Base-by-base conservation (phyloP, 2,329 filamentous ascomycete genomes). In the Periglandula ipomoeae region DNA sequence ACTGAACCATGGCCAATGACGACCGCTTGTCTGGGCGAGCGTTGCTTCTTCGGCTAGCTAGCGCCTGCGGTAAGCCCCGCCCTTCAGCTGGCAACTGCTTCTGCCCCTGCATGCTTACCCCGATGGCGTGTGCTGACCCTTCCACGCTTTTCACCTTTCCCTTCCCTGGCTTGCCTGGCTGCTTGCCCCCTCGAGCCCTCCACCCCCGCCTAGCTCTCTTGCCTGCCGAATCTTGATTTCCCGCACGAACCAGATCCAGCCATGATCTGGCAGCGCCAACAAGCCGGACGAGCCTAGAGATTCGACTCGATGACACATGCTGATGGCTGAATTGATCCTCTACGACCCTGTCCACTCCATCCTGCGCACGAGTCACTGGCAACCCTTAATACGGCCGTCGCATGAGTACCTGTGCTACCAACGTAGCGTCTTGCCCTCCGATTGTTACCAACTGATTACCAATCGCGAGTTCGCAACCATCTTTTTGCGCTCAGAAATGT, bases 201-300 rank as follows among this genome's bases (percentile, higher is more conserved):
- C 6, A 35, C 42, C 24, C n/a, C 17, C 39, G 34, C 32, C 46
- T 37, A 43, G 49, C 23, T 23, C 30, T 46, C 30, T 10, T n/a
- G 23, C 46, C 43, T 49, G 44, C 44, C 50, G 47, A 48, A 50
- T 52, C 50, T 52, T 48, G 35, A 45, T 52, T 42, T 42, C 40
- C 17, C 9, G 30, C 35, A 40, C 44, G 44, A 47, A 15, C 8
- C 43, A 4, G 30, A 45, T 23, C 27, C 26, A 37, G 34, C 22
- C 22, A n/a, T 37, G 34, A 5, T 27, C 6, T 27, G 26, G 26
- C 5, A 27, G 26, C 26, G 27, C 27, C 27, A 30, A 30, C 27
- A 30, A 13, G 27, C 13, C 27, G 30, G 30, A 10, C 9, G 6
- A 27, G 15, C 11, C 15, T 15, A 32, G 6, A 32, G 2, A 9